Evolutionary conservation across 2,329 filamentous ascomycete genomes (phyloP), one percentile per base, ranked within the genome.

Genomic region (Aspergillus carbonarius): DNA sequence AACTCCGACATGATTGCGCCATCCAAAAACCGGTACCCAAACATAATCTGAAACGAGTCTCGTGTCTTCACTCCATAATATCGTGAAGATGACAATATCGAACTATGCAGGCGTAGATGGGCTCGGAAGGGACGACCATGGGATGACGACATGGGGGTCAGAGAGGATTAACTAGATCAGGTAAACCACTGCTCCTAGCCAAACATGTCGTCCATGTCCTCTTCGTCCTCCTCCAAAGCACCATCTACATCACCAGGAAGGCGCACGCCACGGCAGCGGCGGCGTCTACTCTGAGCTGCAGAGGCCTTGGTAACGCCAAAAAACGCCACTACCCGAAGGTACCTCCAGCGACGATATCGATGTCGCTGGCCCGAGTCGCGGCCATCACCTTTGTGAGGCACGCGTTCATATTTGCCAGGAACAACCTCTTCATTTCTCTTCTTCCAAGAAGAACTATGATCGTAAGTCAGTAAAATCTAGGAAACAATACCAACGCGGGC

Each of bases 361-460:
- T 66, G 70, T 65, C 72, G 70, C 64, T 69, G 70, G 65, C 72
- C 67, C 64, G 64, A 70, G 65, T 73, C 71, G 65, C 72, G 74
- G 60, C 68, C 71, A 69, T 74, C 69, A 69, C 67, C 63, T 57
- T 66, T 66, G 64, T 69, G 70, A 70, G 66, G 73, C 60, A 74
- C 70, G 67, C 72, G 73, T 66, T 73, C 64, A 70, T 75, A 65
- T 64, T 75, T 68, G 61, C 68, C 64, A 69, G 79, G 76, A 74
- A 83, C 75, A 83, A 82, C 84, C 82, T 85, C 82, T 91, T 88
- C 81, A 88, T 79, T 80, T 84, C 74, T 87, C 84, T 72, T 97
- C 93, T 77, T 98, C 93, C 77, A 98, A 78, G 90, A 98, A 98
- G 88, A 96, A 97, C 88, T 91, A 48, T 60, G 52, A 53, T 27